These are phyloP conservation scores for Pinus albicaulis DNA, from an alignment of 75 land plant species.

Conservation along the genomic window DNA sequence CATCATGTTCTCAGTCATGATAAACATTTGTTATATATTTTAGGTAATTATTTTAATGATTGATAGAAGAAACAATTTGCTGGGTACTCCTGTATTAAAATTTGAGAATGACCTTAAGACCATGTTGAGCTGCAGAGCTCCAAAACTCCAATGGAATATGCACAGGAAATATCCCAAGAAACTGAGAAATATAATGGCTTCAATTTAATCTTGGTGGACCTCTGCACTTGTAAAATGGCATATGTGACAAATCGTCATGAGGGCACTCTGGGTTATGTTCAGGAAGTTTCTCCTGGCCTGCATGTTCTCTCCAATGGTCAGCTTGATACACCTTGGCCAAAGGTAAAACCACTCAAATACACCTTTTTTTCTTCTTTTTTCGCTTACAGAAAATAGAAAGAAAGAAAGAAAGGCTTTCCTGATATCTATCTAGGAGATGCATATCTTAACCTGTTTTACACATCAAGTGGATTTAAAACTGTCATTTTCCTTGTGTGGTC, in stretches of 20 bases:
- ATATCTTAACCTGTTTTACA: background rate
- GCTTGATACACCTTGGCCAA: constrained; percentile 86
- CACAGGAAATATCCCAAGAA: constrained; percentile 45
- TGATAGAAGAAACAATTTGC: too few relatives aligned
- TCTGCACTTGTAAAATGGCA: constrained; percentile 56
- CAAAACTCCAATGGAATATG: constrained; percentile 69
- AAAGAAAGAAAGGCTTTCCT: background rate
- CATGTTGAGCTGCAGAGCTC: constrained; percentile 37
- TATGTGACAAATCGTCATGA: constrained; percentile 73
- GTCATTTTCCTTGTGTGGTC: background rate
- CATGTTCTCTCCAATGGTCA: constrained; percentile 87
- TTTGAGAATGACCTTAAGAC: background rate
- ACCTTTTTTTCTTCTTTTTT: background rate
- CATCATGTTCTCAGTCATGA: too few relatives aligned
- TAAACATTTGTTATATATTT: too few relatives aligned
- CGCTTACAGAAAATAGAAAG: background rate
- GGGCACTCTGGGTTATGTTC: constrained; percentile 25
- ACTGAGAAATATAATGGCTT: constrained; percentile 74
- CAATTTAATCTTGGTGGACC: constrained; percentile 80
- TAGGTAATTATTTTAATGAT: too few relatives aligned
- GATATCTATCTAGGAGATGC: background rate
- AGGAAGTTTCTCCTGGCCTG: constrained; percentile 68
- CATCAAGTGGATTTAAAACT: background rate
- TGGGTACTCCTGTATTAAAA: too few relatives aligned
- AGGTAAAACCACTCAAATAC: constrained; percentile 31